Conservation (phyloP, 106 monocot genomes). For the Ottelia alismoides region DNA sequence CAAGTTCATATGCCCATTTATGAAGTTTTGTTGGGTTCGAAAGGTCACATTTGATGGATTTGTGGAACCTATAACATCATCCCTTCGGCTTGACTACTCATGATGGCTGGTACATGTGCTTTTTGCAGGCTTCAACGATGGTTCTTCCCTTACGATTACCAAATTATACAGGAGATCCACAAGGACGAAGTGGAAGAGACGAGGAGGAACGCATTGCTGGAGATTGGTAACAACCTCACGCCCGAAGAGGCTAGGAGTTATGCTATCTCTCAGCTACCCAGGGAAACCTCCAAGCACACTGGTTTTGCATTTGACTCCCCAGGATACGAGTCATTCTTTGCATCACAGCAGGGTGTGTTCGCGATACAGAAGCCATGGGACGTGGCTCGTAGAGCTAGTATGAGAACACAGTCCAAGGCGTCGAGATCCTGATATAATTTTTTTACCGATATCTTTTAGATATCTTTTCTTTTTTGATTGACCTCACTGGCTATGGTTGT, state of each 20-base stretch:
- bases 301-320: constrained; percentile 98
- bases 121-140: constrained; percentile 81
- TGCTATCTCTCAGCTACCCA: constrained; percentile 67
- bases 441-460: no score
- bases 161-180: constrained; percentile 90
- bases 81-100: no score
- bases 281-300: constrained; percentile 80
- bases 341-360: constrained; percentile 76
- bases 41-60: no score
- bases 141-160: constrained; percentile 77
- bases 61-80: no score
- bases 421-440: constrained; percentile 1
- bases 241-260: constrained; percentile 83
- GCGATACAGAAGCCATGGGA: constrained; percentile 88
- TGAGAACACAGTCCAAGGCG: constrained; percentile 28
- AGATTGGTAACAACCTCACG: constrained; percentile 44
- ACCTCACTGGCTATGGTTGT: no score
- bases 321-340: constrained; percentile 95
- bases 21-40: no score
- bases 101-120: no score
- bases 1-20: no score
- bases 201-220: constrained; percentile 37
- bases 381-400: constrained; percentile 83
- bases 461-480: no score
- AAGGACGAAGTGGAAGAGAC: constrained; percentile 52